phyloP scores from a whole-genome alignment of 805 yeast genomes.

The Candida montana region DNA sequence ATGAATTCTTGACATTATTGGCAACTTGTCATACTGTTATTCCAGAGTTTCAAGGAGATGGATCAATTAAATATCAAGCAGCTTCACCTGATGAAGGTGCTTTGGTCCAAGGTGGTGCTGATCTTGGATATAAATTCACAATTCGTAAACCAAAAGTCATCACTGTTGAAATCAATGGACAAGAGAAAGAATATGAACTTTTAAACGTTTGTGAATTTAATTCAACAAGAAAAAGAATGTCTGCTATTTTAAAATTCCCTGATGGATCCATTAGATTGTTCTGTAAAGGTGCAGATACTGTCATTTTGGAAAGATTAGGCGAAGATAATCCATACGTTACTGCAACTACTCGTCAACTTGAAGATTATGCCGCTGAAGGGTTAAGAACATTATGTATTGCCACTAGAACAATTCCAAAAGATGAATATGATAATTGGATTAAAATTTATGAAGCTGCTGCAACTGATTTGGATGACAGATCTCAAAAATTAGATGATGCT shows the following conservation, averaged over 20 bases:
- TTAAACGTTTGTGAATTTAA: constrained; percentile 93
- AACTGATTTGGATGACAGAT: constrained; percentile 70
- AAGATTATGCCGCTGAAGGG: constrained; percentile 96
- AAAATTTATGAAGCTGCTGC: constrained; percentile 69
- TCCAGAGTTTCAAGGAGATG: constrained; percentile 70
- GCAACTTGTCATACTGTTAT: constrained; percentile 97
- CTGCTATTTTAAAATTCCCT: constrained; percentile 89
- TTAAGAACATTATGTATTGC: constrained; percentile 93
- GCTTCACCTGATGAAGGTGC: constrained; percentile 99
- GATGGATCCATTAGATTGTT: constrained; percentile 85
- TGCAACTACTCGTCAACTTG: constrained; percentile 79
- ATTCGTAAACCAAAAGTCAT: constrained; percentile 84
- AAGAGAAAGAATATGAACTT: constrained; percentile 63
- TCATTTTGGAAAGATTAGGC: constrained; percentile 78
- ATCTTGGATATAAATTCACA: constrained; percentile 75
- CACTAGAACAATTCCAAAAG: constrained; percentile 68
- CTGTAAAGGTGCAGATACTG: constrained; percentile 98
- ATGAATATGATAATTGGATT: constrained; percentile 73
- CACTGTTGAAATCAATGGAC: constrained; percentile 48
- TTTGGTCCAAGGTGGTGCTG: constrained; percentile 92
- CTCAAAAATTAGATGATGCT: constrained; percentile 73
- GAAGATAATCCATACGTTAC: constrained; percentile 73
- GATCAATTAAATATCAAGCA: constrained; percentile 86
- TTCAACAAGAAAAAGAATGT: constrained; percentile 96
- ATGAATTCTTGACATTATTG: constrained; percentile 74